A percentile compares a stretch with the other conserved stretches of the same genome.
Evolutionary conservation across 352 stramenopile species (phyloP).

Genomic region (Phytophthora quininea): DNA sequence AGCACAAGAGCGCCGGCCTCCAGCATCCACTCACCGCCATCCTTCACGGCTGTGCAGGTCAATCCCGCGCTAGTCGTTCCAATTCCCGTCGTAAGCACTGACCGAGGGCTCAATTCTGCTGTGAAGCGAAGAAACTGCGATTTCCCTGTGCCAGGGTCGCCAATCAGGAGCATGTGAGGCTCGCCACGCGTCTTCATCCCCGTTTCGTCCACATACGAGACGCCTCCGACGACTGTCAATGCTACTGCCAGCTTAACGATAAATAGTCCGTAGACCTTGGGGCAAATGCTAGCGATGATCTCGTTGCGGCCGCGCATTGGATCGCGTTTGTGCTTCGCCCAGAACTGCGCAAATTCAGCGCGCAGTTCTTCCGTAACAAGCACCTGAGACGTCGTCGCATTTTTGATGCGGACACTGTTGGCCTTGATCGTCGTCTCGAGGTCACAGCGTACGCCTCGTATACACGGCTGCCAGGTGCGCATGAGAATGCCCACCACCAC

Average conservation of each 20-base stretch:
- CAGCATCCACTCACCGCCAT: constrained; percentile 95
- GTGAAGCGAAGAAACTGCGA: constrained; percentile 97
- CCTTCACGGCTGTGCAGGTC: constrained; percentile 96
- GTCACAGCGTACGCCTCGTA: constrained; percentile 87
- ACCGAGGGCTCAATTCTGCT: constrained; percentile 93
- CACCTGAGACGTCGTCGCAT: constrained; percentile 63
- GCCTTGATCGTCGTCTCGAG: constrained; percentile 88
- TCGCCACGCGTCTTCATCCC: constrained; percentile 85
- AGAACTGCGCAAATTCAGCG: constrained; percentile 93
- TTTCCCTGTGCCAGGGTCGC: constrained; percentile 88
- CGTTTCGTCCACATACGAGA: constrained; percentile 67
- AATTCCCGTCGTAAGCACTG: constrained; percentile 96
- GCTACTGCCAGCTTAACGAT: constrained; percentile 93
- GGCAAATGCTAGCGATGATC: constrained; percentile 94
- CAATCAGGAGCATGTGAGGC: constrained; percentile 87
- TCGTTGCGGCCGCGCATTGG: constrained; percentile 84
- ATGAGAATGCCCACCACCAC: constrained; percentile 92
- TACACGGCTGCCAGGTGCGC: constrained; percentile 90
- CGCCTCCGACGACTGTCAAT: constrained; percentile 93
- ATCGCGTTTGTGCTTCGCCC: constrained; percentile 56
- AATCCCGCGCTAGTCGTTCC: constrained; percentile 96
- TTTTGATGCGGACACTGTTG: constrained; percentile 77
- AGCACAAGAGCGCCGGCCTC: constrained; percentile 95
- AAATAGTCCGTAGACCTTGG: constrained; percentile 94
- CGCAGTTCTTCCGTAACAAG: constrained; percentile 82